Conservation (phyloP, 1,139 yeast species). For the Sugiyamaella grinbergsii region DNA sequence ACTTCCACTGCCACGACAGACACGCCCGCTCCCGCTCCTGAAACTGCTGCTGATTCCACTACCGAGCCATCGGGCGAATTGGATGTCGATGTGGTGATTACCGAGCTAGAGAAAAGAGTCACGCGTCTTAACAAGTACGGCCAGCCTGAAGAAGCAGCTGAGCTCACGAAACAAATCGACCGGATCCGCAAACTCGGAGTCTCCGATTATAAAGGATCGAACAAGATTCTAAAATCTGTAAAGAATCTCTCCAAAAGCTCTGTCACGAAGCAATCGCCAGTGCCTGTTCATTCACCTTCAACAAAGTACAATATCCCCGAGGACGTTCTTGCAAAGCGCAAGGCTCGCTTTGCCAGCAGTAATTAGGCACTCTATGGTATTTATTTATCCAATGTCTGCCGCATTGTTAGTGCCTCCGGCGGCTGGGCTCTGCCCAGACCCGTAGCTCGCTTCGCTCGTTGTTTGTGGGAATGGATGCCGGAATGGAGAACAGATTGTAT, state of each 20-base stretch:
- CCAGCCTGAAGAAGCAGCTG: constrained; percentile 52
- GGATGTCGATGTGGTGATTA: constrained; percentile 52
- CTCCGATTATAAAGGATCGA: constrained; percentile 41
- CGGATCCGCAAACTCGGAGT: constrained; percentile 87
- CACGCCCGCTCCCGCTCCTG: not conserved
- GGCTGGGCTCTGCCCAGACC: constrained; percentile 15
- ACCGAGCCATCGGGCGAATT: constrained; percentile 20
- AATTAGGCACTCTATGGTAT: not conserved
- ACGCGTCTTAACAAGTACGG: constrained; percentile 80
- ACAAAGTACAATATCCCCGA: constrained; percentile 13
- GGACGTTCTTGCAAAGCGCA: constrained; percentile 14
- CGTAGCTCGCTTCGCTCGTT: constrained; percentile 13
- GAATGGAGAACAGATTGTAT: not conserved
- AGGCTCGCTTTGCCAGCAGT: constrained; percentile 15
- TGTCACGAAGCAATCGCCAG: constrained; percentile 5
- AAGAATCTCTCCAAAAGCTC: constrained; percentile 3
- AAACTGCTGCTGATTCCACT: not conserved
- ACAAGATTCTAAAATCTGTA: constrained; percentile 11
- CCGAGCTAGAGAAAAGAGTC: constrained; percentile 65
- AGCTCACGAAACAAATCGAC: constrained; percentile 50
- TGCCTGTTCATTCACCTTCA: not conserved
- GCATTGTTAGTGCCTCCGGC: constrained; percentile 2
- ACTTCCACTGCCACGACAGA: constrained; percentile 18
- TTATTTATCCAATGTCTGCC: not conserved
- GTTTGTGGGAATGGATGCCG: no score